These are phyloP conservation scores for Fomitopsis serialis DNA, from an alignment of 768 basidiomycete genomes.

Conservation along the genomic window DNA sequence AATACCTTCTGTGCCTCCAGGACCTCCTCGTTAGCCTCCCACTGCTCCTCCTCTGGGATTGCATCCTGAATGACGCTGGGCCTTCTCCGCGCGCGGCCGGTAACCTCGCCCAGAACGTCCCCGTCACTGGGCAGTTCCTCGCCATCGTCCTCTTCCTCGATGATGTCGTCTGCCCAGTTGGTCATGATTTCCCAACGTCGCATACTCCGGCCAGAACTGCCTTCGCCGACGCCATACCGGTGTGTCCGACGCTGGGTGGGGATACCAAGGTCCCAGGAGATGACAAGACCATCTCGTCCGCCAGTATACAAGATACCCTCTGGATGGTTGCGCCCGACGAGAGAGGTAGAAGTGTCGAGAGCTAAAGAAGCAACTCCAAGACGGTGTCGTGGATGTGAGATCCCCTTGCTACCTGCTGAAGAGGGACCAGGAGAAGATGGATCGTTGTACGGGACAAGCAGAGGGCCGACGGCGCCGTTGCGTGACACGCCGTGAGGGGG, in stretches of 20 bases:
- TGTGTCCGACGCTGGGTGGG: constrained; percentile 46
- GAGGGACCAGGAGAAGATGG: constrained; percentile 8
- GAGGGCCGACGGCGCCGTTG: constrained; percentile 63
- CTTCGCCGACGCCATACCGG: constrained; percentile 21
- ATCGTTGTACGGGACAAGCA: constrained; percentile 43
- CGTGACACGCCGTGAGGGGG: constrained; percentile 61
- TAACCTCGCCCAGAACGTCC: constrained; percentile 72
- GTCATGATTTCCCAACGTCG: constrained; percentile 78
- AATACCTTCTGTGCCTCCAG: constrained; percentile 45
- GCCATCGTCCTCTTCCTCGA: constrained; percentile 63
- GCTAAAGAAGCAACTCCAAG: constrained; percentile 86
- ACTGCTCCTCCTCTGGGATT: constrained; percentile 65
- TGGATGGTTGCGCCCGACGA: constrained; percentile 59
- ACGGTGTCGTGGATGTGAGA: constrained; percentile 71
- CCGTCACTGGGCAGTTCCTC: constrained; percentile 65
- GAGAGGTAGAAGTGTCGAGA: constrained; percentile 75
- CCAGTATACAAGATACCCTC: constrained; percentile 89
- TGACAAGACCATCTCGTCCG: constrained; percentile 82
- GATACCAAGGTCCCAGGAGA: constrained; percentile 82
- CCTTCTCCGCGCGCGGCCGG: constrained; percentile 29
- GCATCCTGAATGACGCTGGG: constrained; percentile 16
- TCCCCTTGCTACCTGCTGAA: constrained; percentile 15
- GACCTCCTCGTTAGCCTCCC: constrained; percentile 67
- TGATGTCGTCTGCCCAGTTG: constrained; percentile 71
- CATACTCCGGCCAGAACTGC: constrained; percentile 20